Evolutionary conservation across 1,284 basidiomycete genomes (phyloP).

Genomic region (Apiotrichum domesticum): DNA sequence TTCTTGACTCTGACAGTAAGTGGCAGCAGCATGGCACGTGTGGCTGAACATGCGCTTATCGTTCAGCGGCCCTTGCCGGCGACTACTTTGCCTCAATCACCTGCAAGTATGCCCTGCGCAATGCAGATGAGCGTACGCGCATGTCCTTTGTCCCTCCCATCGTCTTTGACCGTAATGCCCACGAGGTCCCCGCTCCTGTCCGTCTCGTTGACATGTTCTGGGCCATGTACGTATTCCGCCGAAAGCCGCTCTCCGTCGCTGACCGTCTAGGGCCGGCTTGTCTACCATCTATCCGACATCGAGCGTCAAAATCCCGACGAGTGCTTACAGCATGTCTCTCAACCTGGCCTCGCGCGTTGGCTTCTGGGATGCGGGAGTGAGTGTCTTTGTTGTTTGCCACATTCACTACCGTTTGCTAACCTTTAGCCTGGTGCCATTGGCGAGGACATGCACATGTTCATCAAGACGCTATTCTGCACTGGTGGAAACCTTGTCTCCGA

Average conservation of each 20-base stretch:
- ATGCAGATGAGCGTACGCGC: constrained; percentile 22
- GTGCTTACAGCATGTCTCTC: constrained; percentile 34
- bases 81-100: constrained; percentile 37
- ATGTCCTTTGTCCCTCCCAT: constrained; percentile 37
- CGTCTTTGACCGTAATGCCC: constrained; percentile 38
- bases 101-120: constrained; percentile 30
- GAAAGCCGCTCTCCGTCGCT: neutral
- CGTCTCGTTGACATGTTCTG: constrained; percentile 40
- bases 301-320: constrained; percentile 37
- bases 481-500: constrained; percentile 32
- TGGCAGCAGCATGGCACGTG: neutral
- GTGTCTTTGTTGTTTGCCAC: neutral
- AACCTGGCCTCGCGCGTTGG: constrained; percentile 31
- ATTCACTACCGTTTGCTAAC: neutral
- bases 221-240: constrained; percentile 15
- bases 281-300: constrained; percentile 36
- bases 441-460: constrained; percentile 43
- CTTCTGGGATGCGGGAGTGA: constrained; percentile 36
- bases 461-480: constrained; percentile 39
- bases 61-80: constrained; percentile 31
- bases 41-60: neutral
- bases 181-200: constrained; percentile 34
- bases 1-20: constrained; percentile 38
- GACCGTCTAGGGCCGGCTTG: constrained; percentile 25
- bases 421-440: constrained; percentile 22